A percentile compares a stretch with the other conserved stretches of the same genome.
Evolutionary conservation across 768 basidiomycete genomes (phyloP).

Genomic region (Vararia minispora): DNA sequence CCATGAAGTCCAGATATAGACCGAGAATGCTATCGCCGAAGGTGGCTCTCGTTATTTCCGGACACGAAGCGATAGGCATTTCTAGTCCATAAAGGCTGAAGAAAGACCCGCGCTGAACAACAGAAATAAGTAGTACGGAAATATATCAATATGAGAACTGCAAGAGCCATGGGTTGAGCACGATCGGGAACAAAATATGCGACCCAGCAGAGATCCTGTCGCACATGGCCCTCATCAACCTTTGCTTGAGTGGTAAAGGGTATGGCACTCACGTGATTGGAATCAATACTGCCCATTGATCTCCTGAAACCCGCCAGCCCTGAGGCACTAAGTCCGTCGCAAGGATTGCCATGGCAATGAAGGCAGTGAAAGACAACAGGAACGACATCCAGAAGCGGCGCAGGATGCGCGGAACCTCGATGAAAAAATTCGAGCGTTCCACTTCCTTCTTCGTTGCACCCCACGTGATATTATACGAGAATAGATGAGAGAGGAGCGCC

Average conservation of each 20-base stretch:
- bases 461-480: conserved; percentile 46
- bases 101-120: too few relatives aligned
- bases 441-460: conserved; percentile 65
- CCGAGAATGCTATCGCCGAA: too few relatives aligned
- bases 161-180: conserved; percentile 81
- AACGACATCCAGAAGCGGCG: conserved; percentile 64
- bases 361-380: conserved; percentile 35
- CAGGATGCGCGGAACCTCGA: conserved; percentile 73
- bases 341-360: conserved; percentile 47
- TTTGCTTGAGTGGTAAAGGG: conserved; percentile 2
- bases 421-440: conserved; percentile 78
- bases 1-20: too few relatives aligned
- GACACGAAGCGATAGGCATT: too few relatives aligned
- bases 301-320: conserved; percentile 48
- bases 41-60: too few relatives aligned
- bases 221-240: not conserved
- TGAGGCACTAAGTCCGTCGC: conserved; percentile 36
- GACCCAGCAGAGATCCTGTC: conserved; percentile 44
- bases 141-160: conserved; percentile 59
- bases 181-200: conserved; percentile 71
- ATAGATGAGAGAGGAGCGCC: conserved; percentile 43
- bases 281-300: conserved; percentile 64
- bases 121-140: too few relatives aligned
- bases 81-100: too few relatives aligned
- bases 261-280: conserved; percentile 50